phyloP scores from a whole-genome alignment of 805 yeast species.

The Metschnikowia peoriensis region DNA sequence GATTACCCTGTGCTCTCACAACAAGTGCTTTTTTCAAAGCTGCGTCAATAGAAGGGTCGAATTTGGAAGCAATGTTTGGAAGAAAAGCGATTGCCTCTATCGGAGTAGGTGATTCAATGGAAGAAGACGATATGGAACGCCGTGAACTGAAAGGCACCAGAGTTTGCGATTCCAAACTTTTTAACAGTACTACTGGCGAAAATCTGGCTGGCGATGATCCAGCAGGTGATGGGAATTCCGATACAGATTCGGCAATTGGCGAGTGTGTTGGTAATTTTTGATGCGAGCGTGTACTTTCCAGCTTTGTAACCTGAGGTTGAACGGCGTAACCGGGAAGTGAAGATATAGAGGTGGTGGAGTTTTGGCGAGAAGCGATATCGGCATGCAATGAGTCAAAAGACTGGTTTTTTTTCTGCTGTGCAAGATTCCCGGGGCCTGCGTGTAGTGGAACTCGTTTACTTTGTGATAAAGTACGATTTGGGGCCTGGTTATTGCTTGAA shows the following conservation, averaged over 20 bases:
- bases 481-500: slow-evolving; percentile 2
- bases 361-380: slow-evolving; percentile 13
- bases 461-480: slow-evolving; percentile 10
- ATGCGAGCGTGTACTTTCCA: slow-evolving; percentile 1
- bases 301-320: background rate
- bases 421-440: slow-evolving; percentile 12
- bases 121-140: slow-evolving; percentile 9
- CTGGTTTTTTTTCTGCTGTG: slow-evolving; percentile 17
- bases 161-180: background rate
- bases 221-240: slow-evolving; percentile 4
- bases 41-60: slow-evolving; percentile 29
- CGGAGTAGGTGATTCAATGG: slow-evolving; percentile 8
- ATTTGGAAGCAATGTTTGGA: slow-evolving; percentile 8
- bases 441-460: slow-evolving; percentile 10
- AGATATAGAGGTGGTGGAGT: slow-evolving; percentile 10
- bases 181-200: background rate
- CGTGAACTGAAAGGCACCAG: background rate
- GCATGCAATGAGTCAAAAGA: slow-evolving; percentile 17
- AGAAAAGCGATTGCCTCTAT: slow-evolving; percentile 4
- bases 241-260: slow-evolving; percentile 4
- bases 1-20: slow-evolving; percentile 55
- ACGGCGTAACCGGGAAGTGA: slow-evolving; percentile 1
- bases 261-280: slow-evolving; percentile 5
- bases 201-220: background rate
- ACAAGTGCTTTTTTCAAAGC: slow-evolving; percentile 46